These are phyloP conservation scores for Cladobotryum mycophilum DNA, from an alignment of 2,329 filamentous ascomycete species.

Conservation along the genomic window DNA sequence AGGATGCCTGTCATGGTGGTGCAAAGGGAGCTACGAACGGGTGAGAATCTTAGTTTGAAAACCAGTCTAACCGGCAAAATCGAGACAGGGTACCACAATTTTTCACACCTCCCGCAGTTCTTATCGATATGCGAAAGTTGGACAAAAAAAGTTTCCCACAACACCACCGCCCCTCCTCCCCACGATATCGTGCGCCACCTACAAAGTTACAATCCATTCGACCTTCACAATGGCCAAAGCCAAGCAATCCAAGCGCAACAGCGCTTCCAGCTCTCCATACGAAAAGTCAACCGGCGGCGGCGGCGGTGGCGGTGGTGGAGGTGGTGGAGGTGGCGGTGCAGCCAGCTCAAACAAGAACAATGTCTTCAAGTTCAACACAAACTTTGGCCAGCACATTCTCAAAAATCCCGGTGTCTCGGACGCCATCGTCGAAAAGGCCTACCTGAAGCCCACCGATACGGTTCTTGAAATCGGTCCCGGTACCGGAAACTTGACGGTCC, in stretches of 20 bases:
- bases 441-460: conserved; percentile 81
- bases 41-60: not conserved
- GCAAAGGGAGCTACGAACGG: not conserved
- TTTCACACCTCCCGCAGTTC: not conserved
- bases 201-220: too few relatives aligned
- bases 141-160: conserved; percentile 15
- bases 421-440: conserved; percentile 65
- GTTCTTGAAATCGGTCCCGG: conserved; percentile 92
- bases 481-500: conserved; percentile 81
- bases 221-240: conserved; percentile 45
- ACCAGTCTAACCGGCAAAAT: not conserved
- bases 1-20: conserved; percentile 4
- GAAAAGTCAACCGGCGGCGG: conserved; percentile 24
- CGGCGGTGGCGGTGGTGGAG: conserved; percentile 12
- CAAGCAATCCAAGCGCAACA: conserved; percentile 46
- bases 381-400: conserved; percentile 81
- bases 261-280: conserved; percentile 37
- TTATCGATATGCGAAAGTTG: conserved; percentile 19
- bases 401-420: conserved; percentile 85
- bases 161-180: conserved; percentile 11
- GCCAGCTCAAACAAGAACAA: conserved; percentile 53
- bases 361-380: conserved; percentile 95
- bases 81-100: not conserved
- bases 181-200: conserved; percentile 5
- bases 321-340: conserved; percentile 12